Conservation (phyloP, 768 basidiomycete species). For the Roridomyces roridus region DNA sequence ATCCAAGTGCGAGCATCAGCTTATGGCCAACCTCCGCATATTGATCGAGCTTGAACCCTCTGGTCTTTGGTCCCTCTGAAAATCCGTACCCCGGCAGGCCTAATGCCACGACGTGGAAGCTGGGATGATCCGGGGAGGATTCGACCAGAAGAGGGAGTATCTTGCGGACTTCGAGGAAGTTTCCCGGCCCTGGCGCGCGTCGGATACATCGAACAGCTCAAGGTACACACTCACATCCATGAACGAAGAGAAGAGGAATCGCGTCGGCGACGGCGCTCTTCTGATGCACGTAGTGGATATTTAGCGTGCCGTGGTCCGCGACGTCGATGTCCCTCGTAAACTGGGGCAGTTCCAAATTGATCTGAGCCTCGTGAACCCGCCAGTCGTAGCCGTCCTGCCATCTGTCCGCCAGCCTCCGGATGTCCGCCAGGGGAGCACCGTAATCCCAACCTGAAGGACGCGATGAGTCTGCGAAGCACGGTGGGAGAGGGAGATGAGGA, state of each 20-base stretch:
- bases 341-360: conserved; percentile 61
- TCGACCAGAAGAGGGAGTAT: conserved; percentile 58
- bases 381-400: conserved; percentile 67
- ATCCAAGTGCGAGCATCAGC: conserved; percentile 43
- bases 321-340: conserved; percentile 59
- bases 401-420: conserved; percentile 51
- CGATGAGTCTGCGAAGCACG: too few species aligned
- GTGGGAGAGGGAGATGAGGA: too few species aligned
- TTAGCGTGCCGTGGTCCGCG: conserved; percentile 47
- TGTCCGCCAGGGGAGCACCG: conserved; percentile 56
- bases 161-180: conserved; percentile 63
- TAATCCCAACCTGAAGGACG: conserved; percentile 47
- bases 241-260: conserved; percentile 65
- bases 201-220: background rate
- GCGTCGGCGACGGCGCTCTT: conserved; percentile 50
- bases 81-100: conserved; percentile 70
- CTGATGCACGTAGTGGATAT: conserved; percentile 66
- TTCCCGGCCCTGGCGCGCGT: conserved; percentile 60
- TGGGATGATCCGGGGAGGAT: conserved; percentile 49
- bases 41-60: conserved; percentile 55
- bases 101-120: conserved; percentile 66
- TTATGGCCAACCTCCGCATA: conserved; percentile 50
- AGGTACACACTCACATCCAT: conserved; percentile 55
- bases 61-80: conserved; percentile 59
- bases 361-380: conserved; percentile 52